Conservation (phyloP, 75 land plant genomes). For the Larix kaempferi region DNA sequence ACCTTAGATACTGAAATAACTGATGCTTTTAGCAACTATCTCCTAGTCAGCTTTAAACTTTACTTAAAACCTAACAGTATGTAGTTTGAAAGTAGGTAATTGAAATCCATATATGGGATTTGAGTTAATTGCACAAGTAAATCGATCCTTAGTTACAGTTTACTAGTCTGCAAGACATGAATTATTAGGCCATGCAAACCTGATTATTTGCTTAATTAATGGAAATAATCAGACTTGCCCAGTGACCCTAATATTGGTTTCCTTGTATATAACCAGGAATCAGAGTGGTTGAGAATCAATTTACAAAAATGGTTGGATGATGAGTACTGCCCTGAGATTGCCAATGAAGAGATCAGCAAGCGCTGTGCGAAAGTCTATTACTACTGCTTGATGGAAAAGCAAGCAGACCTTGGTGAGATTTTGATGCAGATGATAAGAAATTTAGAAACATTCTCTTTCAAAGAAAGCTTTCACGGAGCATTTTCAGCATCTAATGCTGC, state of each 20-base stretch:
- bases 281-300: constrained; percentile 82
- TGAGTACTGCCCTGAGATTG: constrained; percentile 77
- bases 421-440: constrained; percentile 82
- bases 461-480: constrained; percentile 97
- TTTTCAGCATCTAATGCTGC: constrained; percentile 98
- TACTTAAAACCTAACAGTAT: background rate
- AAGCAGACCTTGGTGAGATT: constrained; percentile 82
- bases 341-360: constrained; percentile 88
- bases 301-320: constrained; percentile 63
- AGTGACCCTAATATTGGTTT: constrained; percentile 3
- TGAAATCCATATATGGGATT: background rate
- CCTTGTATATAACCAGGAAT: constrained; percentile 51
- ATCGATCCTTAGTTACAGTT: background rate
- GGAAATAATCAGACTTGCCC: background rate
- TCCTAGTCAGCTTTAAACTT: too few species aligned
- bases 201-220: background rate
- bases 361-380: constrained; percentile 80
- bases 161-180: background rate
- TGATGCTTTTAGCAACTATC: too few species aligned
- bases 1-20: too few species aligned
- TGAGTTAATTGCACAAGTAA: background rate
- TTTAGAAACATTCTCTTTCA: constrained; percentile 78
- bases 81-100: background rate
- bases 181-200: background rate
- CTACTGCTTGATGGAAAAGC: constrained; percentile 58